Conservation (phyloP, 2,329 filamentous ascomycete species). For the Alternaria sp. region DNA sequence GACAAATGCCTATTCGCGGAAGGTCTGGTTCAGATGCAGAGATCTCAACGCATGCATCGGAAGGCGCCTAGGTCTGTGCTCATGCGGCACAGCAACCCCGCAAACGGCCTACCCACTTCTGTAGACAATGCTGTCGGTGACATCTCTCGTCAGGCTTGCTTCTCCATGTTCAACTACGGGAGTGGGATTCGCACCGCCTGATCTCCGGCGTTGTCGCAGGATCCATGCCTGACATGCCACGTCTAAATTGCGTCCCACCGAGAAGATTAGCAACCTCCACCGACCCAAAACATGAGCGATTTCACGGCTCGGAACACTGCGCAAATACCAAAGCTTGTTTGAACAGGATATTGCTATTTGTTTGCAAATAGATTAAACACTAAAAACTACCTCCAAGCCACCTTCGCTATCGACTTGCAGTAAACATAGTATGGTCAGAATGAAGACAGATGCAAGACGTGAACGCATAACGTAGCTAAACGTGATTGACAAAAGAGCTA, state of each 20-base stretch:
- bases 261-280: neutral
- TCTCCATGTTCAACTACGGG: neutral
- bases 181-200: neutral
- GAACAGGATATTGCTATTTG: neutral
- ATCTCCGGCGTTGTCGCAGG: neutral
- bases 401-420: slow-evolving; percentile 13
- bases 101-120: neutral
- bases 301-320: neutral
- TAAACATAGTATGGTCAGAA: neutral
- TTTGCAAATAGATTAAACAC: slow-evolving; percentile 15
- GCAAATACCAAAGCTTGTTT: neutral
- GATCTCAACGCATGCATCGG: neutral
- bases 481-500: slow-evolving; percentile 9
- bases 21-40: neutral
- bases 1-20: neutral
- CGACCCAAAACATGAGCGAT: neutral
- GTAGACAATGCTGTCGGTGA: neutral
- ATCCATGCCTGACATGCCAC: neutral
- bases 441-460: neutral
- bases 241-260: neutral
- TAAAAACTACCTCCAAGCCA: slow-evolving; percentile 19
- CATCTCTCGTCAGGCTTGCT: neutral
- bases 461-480: neutral
- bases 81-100: neutral
- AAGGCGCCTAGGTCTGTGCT: neutral